These are phyloP conservation scores for Capillidium rhysosporum DNA, from an alignment of 371 early-diverging fungal species.

Conservation along the genomic window DNA sequence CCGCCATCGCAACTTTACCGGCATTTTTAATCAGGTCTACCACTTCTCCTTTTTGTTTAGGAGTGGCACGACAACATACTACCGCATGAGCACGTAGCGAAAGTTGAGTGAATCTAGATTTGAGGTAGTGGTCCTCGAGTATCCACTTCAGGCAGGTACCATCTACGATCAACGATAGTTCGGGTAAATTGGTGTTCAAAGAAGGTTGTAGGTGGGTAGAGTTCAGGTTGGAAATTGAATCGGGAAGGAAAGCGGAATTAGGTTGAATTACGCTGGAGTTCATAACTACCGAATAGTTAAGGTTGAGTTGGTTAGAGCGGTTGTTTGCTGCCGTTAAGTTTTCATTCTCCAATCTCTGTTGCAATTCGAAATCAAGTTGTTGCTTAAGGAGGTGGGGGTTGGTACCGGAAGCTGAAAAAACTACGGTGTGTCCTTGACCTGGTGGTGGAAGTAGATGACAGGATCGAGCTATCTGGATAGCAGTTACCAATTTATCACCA, in stretches of 20 bases:
- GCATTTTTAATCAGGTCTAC: slow-evolving; percentile 42
- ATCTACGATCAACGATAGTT: slow-evolving; percentile 46
- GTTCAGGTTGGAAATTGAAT: too few species aligned
- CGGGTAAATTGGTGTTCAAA: background rate
- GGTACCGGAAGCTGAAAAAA: background rate
- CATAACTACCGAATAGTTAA: too few species aligned
- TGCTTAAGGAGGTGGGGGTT: background rate
- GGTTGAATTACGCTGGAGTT: too few species aligned
- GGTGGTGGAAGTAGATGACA: slow-evolving; percentile 45
- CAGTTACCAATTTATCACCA: slow-evolving; percentile 98
- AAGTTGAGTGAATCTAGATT: slow-evolving; percentile 37
- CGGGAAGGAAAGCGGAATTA: too few species aligned
- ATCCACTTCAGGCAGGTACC: slow-evolving; percentile 48
- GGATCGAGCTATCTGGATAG: slow-evolving; percentile 89
- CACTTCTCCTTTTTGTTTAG: slow-evolving; percentile 78
- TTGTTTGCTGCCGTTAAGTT: background rate
- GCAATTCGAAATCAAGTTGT: background rate
- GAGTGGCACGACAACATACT: slow-evolving; percentile 82
- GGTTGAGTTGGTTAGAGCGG: background rate
- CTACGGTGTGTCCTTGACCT: slow-evolving; percentile 35
- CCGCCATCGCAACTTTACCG: slow-evolving; percentile 49
- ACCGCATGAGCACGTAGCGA: slow-evolving; percentile 51
- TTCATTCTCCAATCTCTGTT: background rate
- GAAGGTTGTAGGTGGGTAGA: background rate
- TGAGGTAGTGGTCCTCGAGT: slow-evolving; percentile 20